Evolutionary conservation across 257 asterid species (phyloP), one percentile per base, ranked within the genome.

Genomic region (Nicotiana tabacum): DNA sequence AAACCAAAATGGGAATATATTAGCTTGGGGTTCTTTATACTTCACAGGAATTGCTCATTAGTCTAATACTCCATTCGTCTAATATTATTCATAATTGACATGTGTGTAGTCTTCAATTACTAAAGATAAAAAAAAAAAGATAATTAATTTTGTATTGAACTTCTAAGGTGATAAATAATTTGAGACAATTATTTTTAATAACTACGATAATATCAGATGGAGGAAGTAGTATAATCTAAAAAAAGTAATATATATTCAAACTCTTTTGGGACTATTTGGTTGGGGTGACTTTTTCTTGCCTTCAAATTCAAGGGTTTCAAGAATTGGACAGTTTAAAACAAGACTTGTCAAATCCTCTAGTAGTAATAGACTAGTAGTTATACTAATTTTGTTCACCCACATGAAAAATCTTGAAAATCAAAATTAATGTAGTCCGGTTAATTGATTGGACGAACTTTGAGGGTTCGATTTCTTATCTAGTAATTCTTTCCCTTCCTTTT

Each of bases 1-100:
- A n/a, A 51, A 78, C 55, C 85, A 56, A 76, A 57, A 4, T 56
- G 37, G 58, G 85, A 82, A 85, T 85, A 82, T 77, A 30, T 61
- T 27, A 27, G 27, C 15, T 6, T 46, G 15, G 24, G 30, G 17
- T 2, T 66, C 10, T 32, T 13, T 72, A 61, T 61, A 21, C 67
- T 21, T 18, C 11, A 35, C 35, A 39, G n/a, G 77, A 37, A 70
- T 5, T 70, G 78, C 60, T 61, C 37, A 35, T 35, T 35, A 35
- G 6, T 35, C 1, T 35, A 4, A 35, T 35, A 35, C 4, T 33
- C 2, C 35, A 21, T 21, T 3, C 3, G 30, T 2, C 33, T 32
- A 0, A 2, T 32, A 32, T 32, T 32, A 32, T 32, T 32, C 33
- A 32, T 32, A 2, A 32, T 21, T 21, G 21, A 21, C 21, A 21